Percentiles rank a stretch among this genome's conserved stretches.
phyloP scores from a whole-genome alignment of 78 protist genomes.

The Cavenderia fasciculata region DNA sequence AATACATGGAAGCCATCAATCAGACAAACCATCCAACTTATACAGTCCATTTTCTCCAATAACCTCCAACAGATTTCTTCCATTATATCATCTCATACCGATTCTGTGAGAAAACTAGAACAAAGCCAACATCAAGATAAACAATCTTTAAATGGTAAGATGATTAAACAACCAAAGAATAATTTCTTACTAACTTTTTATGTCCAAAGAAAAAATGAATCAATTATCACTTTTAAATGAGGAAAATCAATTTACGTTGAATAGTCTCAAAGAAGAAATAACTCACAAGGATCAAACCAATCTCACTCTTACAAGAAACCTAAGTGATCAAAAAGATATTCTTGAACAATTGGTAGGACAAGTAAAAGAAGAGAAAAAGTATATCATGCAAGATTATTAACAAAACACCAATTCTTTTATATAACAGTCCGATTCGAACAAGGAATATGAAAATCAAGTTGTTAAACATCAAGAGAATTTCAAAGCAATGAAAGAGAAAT shows the following conservation, averaged over 20 bases:
- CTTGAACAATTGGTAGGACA: slow-evolving; percentile 4
- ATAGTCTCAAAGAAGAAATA: slow-evolving; percentile 9
- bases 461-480: background rate
- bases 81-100: slow-evolving; percentile 10
- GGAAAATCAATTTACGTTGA: slow-evolving; percentile 35
- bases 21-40: background rate
- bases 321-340: background rate
- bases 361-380: too few relatives aligned
- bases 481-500: background rate
- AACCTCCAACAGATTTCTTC: slow-evolving; percentile 25
- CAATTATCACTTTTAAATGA: slow-evolving; percentile 32
- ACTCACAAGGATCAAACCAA: slow-evolving; percentile 1
- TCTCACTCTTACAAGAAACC: background rate
- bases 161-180: background rate
- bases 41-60: slow-evolving; percentile 35
- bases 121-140: background rate
- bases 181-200: background rate
- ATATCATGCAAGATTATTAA: too few relatives aligned
- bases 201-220: background rate
- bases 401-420: background rate
- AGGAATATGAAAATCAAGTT: slow-evolving; percentile 4
- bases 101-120: background rate
- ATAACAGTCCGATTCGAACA: background rate
- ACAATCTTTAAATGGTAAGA: slow-evolving; percentile 5
- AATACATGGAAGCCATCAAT: slow-evolving; percentile 18